These are phyloP conservation scores for Ceratocystis variospora DNA, from an alignment of 2,329 filamentous ascomycete genomes.

Conservation along the genomic window DNA sequence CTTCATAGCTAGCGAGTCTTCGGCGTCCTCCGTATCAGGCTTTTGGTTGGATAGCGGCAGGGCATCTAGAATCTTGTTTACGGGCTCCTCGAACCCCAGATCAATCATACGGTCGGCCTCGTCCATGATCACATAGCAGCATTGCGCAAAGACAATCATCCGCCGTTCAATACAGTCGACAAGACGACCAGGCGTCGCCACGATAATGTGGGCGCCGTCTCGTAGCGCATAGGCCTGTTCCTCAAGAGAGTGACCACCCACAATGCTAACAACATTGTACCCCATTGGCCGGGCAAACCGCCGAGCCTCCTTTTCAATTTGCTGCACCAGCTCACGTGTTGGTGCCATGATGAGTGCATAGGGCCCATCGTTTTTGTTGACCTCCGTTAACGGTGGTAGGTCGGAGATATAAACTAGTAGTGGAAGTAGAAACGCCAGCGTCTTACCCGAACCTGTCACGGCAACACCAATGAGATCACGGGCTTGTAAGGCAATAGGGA, in stretches of 20 bases:
- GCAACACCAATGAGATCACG: constrained; percentile 97
- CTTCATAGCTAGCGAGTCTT: constrained; percentile 75
- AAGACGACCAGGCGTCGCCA: constrained; percentile 93
- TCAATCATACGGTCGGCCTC: constrained; percentile 99
- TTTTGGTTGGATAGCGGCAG: constrained; percentile 89
- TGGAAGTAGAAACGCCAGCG: constrained; percentile 83
- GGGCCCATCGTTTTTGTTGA: constrained; percentile 84
- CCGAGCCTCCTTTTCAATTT: constrained; percentile 85
- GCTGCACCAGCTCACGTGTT: constrained; percentile 91
- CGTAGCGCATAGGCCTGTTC: constrained; percentile 83
- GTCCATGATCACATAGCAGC: constrained; percentile 98
- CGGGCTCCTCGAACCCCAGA: constrained; percentile 89
- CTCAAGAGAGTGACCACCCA: constrained; percentile 92
- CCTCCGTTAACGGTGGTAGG: constrained; percentile 68
- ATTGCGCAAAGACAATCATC: constrained; percentile 83
- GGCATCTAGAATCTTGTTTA: constrained; percentile 94
- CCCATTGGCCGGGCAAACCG: constrained; percentile 86
- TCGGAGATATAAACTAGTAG: constrained; percentile 89
- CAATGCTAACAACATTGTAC: constrained; percentile 90
- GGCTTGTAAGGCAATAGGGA: constrained; percentile 83
- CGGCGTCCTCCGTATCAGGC: constrained; percentile 82
- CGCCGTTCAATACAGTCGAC: constrained; percentile 94
- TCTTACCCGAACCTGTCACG: constrained; percentile 96
- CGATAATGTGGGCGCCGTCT: constrained; percentile 92
- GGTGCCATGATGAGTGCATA: constrained; percentile 96